Base-by-base conservation (phyloP, 306 rosid species). In the Aeschynomene evenia region DNA sequence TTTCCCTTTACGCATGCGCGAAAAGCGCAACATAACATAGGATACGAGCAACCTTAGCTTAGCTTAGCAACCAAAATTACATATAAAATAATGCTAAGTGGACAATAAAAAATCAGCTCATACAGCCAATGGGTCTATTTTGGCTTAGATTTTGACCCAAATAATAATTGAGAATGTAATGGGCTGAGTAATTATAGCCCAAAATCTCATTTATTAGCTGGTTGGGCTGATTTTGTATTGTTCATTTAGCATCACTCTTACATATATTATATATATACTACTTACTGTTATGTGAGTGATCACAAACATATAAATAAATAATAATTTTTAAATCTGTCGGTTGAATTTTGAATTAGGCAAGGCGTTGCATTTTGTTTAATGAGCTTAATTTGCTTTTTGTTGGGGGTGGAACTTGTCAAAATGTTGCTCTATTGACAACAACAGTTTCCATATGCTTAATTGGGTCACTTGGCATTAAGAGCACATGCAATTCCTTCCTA, bases 11-110 rank as follows among this genome's bases (percentile, higher is more conserved):
- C 33, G 45, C 74, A 66, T 78, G 64, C 60, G 57, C 70, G 13
- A 46, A 65, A 78, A 78, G 53, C 13, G 36, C 15, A 40, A 26
- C 46, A n/a, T n/a, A n/a, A n/a, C n/a, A n/a, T n/a, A n/a, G n/a
- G n/a, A n/a, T n/a, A n/a, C n/a, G n/a, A n/a, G n/a, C n/a, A n/a
- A n/a, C n/a, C n/a, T n/a, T n/a, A n/a, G n/a, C n/a, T n/a, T n/a
- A n/a, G n/a, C n/a, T n/a, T n/a, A n/a, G n/a, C n/a, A n/a, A n/a
- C n/a, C n/a, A n/a, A n/a, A n/a, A n/a, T n/a, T n/a, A n/a, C n/a
- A n/a, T n/a, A n/a, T n/a, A n/a, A n/a, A n/a, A n/a, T n/a, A n/a
- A n/a, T n/a, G n/a, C n/a, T n/a, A n/a, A n/a, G n/a, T n/a, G n/a
- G n/a, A n/a, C n/a, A n/a, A n/a, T n/a, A n/a, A n/a, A n/a, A n/a